Evolutionary conservation across 805 yeast genomes (phyloP), one percentile per base, ranked within the genome.

Genomic region (Ogataea wickerhamii): DNA sequence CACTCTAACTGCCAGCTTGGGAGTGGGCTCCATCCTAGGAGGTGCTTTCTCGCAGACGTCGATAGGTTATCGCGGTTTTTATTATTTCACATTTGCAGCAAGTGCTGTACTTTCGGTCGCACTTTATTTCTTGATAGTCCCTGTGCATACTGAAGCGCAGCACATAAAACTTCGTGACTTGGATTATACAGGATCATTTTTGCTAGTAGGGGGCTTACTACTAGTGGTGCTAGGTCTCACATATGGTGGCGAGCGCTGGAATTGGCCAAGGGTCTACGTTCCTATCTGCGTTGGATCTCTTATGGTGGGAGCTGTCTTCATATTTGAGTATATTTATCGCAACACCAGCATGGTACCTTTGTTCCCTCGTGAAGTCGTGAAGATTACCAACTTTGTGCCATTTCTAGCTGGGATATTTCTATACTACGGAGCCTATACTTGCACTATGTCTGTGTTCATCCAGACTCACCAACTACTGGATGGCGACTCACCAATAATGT

Each of bases 221-320:
- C 46, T 71, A 27, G 44, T 69, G 3, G 67, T 70, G 18, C 56
- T 66, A 11, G 29, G 29, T 8, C 29, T 26, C 17, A 26, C 70
- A 0, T 68, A 67, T 46, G 73, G 71, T 20, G 74, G 73, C 22
- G 61, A 58, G 10, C 49, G 53, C 1, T 70, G 75, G 75, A 55
- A 53, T 4, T 38, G 53, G 1, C 66, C 73, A 2, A 51, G 55
- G 13, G 64, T 67, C 12, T 26, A 26, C 29, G 29, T 26, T 11
- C 29, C 29, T 12, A 26, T 26, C 7, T 12, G n/a, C 17, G 29
- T 26, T 26, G 29, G 29, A 14, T 26, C n/a, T 14, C 7, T 26
- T 14, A 26, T 26, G 29, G 17, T 14, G n/a, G 29, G 7, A 8
- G n/a, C 16, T 14, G 29, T 26, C 6, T 13, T 18, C 14, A 8